A percentile compares a stretch with the other conserved stretches of the same genome.
These are phyloP conservation scores for Perilla frutescens DNA, from an alignment of 257 asterid genomes.

Conservation along the genomic window DNA sequence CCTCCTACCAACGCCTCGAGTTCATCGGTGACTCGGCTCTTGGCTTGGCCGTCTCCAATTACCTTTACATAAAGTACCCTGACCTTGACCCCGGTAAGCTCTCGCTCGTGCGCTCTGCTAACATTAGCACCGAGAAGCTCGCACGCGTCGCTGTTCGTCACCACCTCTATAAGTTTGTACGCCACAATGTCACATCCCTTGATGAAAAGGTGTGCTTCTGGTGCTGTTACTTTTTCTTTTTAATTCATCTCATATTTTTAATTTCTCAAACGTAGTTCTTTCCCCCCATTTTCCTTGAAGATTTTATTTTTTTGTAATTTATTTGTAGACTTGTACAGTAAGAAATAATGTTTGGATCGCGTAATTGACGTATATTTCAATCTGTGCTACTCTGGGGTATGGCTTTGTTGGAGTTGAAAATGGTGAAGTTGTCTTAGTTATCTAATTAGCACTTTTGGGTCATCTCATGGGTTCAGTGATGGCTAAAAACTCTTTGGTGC, in stretches of 20 bases:
- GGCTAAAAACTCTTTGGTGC: not conserved
- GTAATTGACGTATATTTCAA: slow-evolving; percentile 20
- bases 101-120: slow-evolving; percentile 72
- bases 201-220: slow-evolving; percentile 52
- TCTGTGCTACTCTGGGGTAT: slow-evolving; percentile 6
- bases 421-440: slow-evolving; percentile 46
- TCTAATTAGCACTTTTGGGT: slow-evolving; percentile 37
- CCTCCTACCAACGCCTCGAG: slow-evolving; percentile 86
- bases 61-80: slow-evolving; percentile 57
- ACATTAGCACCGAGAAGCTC: slow-evolving; percentile 82
- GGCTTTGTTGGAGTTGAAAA: slow-evolving; percentile 49
- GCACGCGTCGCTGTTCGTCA: slow-evolving; percentile 81
- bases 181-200: slow-evolving; percentile 61
- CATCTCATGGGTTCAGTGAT: slow-evolving; percentile 6
- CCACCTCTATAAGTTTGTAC: slow-evolving; percentile 57
- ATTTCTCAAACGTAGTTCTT: not conserved
- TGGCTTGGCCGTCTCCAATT: slow-evolving; percentile 60
- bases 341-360: not conserved
- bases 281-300: no score
- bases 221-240: not conserved
- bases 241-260: not conserved
- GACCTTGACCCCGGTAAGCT: slow-evolving; percentile 66
- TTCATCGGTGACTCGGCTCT: slow-evolving; percentile 82
- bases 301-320: no score
- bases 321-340: not conserved